These are phyloP conservation scores for Sporisorium iseilematis-ciliati DNA, from an alignment of 1,284 basidiomycete species.

Conservation along the genomic window DNA sequence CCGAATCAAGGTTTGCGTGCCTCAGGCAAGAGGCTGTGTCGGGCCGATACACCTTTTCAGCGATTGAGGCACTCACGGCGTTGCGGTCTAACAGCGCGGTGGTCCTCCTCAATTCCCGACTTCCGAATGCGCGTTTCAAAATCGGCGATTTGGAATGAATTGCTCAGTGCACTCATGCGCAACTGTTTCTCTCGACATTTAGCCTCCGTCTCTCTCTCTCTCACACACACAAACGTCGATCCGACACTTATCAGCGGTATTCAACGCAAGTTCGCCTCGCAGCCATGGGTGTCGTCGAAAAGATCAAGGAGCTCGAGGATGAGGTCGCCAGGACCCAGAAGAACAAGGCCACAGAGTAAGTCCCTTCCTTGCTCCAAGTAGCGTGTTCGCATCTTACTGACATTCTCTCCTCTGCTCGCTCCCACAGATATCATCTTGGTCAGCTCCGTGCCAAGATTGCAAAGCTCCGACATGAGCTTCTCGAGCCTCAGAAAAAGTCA, in stretches of 20 bases:
- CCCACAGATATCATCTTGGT: conserved; percentile 61
- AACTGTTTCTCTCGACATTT: neutral
- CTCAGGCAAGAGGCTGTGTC: too few species aligned
- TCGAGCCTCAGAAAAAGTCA: conserved; percentile 63
- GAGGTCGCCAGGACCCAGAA: conserved; percentile 80
- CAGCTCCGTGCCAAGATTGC: conserved; percentile 65
- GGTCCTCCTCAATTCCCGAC: neutral
- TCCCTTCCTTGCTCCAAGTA: conserved; percentile 1
- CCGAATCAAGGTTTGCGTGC: too few species aligned
- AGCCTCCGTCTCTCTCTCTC: neutral
- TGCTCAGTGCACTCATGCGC: neutral
- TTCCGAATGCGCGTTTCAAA: neutral
- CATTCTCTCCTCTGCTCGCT: neutral
- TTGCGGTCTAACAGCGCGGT: too few species aligned
- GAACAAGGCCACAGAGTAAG: conserved; percentile 71
- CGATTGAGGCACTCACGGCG: too few species aligned
- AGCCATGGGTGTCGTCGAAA: conserved; percentile 64
- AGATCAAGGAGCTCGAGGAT: conserved; percentile 97
- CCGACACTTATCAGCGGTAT: neutral
- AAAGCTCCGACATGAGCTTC: conserved; percentile 64
- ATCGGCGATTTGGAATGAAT: neutral
- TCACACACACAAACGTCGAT: neutral
- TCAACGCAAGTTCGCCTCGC: neutral
- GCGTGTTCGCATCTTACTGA: neutral
- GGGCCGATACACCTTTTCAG: too few species aligned